Evolutionary conservation across 2,329 filamentous ascomycete species (phyloP).

Genomic region (Sclerotinia minor): DNA sequence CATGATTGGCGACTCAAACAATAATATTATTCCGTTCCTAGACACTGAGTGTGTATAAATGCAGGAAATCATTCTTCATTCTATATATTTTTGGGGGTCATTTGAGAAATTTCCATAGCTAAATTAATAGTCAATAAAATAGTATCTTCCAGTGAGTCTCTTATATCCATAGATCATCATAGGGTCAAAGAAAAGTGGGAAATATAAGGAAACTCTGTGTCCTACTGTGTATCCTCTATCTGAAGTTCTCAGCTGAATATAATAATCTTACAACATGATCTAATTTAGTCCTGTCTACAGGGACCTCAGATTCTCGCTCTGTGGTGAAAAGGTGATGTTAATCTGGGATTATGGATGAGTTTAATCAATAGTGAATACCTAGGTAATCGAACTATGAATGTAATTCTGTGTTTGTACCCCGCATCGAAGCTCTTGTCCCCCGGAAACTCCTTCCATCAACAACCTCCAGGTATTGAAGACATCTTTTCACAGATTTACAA

Average conservation of each 20-base stretch:
- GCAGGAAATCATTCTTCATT: background rate
- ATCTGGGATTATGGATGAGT: too few species aligned
- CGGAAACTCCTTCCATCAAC: background rate
- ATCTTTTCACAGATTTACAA: background rate
- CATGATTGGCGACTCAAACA: too few species aligned
- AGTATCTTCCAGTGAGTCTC: background rate
- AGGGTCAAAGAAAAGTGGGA: background rate
- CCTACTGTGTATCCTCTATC: background rate
- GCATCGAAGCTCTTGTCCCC: too few species aligned
- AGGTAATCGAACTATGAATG: background rate
- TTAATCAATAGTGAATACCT: background rate
- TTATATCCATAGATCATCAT: background rate
- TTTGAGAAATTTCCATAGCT: too few species aligned
- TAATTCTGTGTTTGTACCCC: background rate
- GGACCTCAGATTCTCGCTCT: background rate
- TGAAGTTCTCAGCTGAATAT: background rate
- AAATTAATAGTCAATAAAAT: too few species aligned
- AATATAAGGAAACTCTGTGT: background rate
- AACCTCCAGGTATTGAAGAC: background rate
- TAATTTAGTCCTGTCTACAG: too few species aligned
- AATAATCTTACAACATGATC: too few species aligned
- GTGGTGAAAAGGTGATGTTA: rapidly evolving
- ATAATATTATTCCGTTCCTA: too few species aligned
- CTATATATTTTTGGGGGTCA: background rate
- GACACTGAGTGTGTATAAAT: too few species aligned